These are phyloP conservation scores for Globisporangium solare DNA, from an alignment of 352 stramenopile genomes.

Conservation along the genomic window DNA sequence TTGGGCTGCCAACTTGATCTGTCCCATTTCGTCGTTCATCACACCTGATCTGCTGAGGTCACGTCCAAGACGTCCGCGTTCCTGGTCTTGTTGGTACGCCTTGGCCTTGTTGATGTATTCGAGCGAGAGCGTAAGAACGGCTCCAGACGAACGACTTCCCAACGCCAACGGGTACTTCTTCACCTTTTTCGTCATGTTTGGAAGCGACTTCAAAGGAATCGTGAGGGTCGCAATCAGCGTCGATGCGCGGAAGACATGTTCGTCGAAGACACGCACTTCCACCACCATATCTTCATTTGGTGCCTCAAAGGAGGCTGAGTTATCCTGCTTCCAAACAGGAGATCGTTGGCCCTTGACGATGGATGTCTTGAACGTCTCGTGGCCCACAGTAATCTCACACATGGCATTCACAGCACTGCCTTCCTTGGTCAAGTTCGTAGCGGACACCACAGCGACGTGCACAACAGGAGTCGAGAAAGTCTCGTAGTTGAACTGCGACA, in stretches of 20 bases:
- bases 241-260: conserved; percentile 74
- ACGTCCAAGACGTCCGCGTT: conserved; percentile 48
- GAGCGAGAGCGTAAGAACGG: conserved; percentile 67
- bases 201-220: conserved; percentile 75
- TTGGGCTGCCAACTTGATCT: conserved; percentile 79
- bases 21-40: conserved; percentile 82
- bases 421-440: conserved; percentile 74
- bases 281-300: conserved; percentile 77
- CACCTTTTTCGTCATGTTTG: conserved; percentile 80
- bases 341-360: conserved; percentile 79
- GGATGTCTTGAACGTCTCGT: conserved; percentile 81
- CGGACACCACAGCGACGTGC: conserved; percentile 75
- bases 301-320: conserved; percentile 77
- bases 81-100: conserved; percentile 68
- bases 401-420: conserved; percentile 72
- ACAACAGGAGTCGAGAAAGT: conserved; percentile 75
- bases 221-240: conserved; percentile 72
- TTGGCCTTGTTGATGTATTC: conserved; percentile 87
- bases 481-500: conserved; percentile 87
- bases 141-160: conserved; percentile 67
- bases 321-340: conserved; percentile 84
- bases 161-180: conserved; percentile 83
- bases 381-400: conserved; percentile 77
- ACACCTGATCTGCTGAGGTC: conserved; percentile 53
- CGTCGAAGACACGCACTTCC: conserved; percentile 79